phyloP scores from a whole-genome alignment of 2,329 filamentous ascomycete genomes.

The Aspergillus sp. region DNA sequence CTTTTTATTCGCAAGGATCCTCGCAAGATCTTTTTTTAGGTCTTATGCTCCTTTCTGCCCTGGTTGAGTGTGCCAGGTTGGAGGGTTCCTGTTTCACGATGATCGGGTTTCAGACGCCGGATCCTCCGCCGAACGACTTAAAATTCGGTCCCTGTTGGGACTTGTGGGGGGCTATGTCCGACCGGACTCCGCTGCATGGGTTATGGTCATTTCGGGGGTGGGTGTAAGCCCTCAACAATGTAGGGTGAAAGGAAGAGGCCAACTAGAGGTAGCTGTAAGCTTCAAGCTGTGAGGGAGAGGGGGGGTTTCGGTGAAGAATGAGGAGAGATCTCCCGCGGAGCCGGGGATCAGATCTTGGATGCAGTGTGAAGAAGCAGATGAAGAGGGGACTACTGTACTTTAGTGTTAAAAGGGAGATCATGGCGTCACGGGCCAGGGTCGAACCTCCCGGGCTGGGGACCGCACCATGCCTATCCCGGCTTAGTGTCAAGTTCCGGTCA shows the following conservation, averaged over 20 bases:
- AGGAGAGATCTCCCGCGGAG: not conserved
- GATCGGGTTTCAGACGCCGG: constrained; percentile 9
- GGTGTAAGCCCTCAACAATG: not conserved
- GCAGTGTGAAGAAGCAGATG: too few species aligned
- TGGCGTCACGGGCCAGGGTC: constrained; percentile 18
- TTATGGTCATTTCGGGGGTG: not conserved
- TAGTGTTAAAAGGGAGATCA: constrained; percentile 2
- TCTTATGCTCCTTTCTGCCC: not conserved
- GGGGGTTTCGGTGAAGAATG: not conserved
- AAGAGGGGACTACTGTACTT: too few species aligned
- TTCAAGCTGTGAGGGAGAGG: too few species aligned
- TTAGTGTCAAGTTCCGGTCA: constrained; percentile 39
- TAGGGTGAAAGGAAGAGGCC: too few species aligned
- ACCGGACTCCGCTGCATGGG: not conserved
- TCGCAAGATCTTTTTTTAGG: constrained; percentile 2
- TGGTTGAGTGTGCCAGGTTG: not conserved
- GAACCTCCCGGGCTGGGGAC: constrained; percentile 25
- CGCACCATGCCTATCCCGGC: constrained; percentile 28
- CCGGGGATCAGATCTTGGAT: not conserved
- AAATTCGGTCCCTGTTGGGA: constrained; percentile 4
- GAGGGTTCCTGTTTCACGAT: constrained; percentile 1
- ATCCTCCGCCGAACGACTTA: constrained; percentile 1
- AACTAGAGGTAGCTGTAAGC: too few species aligned
- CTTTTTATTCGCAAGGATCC: constrained; percentile 1
- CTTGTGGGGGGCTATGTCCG: not conserved